These are phyloP conservation scores for Avena eriantha DNA, from an alignment of 176 grass and related monocot genomes.

Conservation along the genomic window DNA sequence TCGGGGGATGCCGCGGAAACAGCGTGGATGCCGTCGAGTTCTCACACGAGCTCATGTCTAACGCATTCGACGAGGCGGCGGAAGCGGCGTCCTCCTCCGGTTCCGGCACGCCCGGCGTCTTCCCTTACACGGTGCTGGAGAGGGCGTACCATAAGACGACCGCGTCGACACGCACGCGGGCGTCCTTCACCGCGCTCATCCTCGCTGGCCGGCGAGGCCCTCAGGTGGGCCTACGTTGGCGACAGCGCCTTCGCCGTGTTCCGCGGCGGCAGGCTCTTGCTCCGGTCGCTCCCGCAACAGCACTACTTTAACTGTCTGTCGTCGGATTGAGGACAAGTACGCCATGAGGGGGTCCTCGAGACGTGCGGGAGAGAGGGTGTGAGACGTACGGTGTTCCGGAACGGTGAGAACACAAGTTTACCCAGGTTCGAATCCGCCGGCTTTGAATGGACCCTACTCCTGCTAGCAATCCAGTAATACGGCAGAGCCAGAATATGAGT, in stretches of 20 bases:
- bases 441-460: too few species aligned
- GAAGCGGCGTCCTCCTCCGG: background rate
- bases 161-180: background rate
- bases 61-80: conserved; percentile 1
- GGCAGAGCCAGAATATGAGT: too few species aligned
- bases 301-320: conserved; percentile 35
- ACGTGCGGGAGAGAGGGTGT: too few species aligned
- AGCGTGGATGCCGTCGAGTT: conserved; percentile 44
- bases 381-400: too few species aligned
- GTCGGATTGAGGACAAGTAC: too few species aligned
- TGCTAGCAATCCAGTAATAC: too few species aligned
- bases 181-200: conserved; percentile 40
- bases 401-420: too few species aligned
- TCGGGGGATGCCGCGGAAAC: background rate
- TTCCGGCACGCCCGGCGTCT: background rate
- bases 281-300: conserved; percentile 31
- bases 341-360: too few species aligned
- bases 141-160: conserved; percentile 26
- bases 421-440: too few species aligned
- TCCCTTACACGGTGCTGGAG: conserved; percentile 33
- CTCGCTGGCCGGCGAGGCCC: conserved; percentile 21
- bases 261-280: conserved; percentile 15
- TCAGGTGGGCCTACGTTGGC: conserved; percentile 50
- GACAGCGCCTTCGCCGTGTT: conserved; percentile 46
- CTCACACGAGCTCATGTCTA: background rate